These are phyloP conservation scores for Pyricularia grisea DNA, from an alignment of 2,329 filamentous ascomycete genomes.

Conservation along the genomic window DNA sequence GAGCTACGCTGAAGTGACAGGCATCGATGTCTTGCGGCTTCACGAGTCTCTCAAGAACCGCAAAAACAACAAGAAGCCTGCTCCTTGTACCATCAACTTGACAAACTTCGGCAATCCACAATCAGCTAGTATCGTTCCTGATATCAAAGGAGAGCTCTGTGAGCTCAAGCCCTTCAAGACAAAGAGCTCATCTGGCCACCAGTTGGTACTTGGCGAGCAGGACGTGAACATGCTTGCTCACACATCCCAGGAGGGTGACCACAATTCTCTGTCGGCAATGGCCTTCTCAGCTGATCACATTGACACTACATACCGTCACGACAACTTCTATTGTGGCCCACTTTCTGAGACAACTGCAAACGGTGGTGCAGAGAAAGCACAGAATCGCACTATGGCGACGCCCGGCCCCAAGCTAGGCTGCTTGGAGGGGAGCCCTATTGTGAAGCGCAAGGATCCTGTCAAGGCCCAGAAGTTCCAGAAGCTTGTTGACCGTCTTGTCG, in stretches of 20 bases:
- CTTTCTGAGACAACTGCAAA: not conserved
- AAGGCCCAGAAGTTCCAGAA: not conserved
- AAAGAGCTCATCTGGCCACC: not conserved
- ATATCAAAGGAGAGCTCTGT: not conserved
- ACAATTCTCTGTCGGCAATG: not conserved
- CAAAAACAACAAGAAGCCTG: not conserved
- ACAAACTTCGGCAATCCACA: not conserved
- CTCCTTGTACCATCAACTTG: not conserved
- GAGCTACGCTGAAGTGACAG: not conserved
- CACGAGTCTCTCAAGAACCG: not conserved
- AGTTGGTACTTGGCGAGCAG: not conserved
- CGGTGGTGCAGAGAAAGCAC: not conserved
- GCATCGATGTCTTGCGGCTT: not conserved
- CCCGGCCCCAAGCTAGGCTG: not conserved
- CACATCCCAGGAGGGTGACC: not conserved
- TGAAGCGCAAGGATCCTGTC: not conserved
- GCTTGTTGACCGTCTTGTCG: not conserved
- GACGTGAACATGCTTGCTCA: not conserved
- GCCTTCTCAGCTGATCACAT: not conserved
- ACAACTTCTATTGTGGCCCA: not conserved
- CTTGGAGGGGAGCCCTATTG: not conserved
- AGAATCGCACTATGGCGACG: not conserved
- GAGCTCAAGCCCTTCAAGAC: not conserved
- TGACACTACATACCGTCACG: not conserved
- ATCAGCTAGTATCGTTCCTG: not conserved